phyloP scores from a whole-genome alignment of 179 eudicot species.

The Sideroxylon spinosum region DNA sequence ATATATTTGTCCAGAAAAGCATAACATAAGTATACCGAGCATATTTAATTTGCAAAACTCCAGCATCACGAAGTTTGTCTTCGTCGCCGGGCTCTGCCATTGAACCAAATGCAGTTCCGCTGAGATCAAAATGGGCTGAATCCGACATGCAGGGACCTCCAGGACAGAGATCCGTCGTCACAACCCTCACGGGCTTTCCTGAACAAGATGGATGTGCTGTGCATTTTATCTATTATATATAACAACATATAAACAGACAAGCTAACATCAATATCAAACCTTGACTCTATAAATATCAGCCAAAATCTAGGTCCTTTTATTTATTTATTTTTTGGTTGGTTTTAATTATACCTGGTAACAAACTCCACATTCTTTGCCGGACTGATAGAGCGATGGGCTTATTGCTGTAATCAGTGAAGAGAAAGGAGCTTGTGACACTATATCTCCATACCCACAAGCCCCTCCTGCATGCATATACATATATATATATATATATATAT shows the following conservation, averaged over 20 bases:
- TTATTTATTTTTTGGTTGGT: too few relatives aligned
- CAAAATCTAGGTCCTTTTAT: too few relatives aligned
- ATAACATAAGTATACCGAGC: neutral
- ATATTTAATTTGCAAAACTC: neutral
- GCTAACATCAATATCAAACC: too few relatives aligned
- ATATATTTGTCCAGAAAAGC: too few relatives aligned
- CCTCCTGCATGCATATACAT: constrained; percentile 44
- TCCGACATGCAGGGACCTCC: constrained; percentile 25
- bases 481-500: neutral
- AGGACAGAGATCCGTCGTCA: constrained; percentile 45
- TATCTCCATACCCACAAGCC: constrained; percentile 49
- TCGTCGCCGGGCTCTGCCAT: constrained; percentile 51
- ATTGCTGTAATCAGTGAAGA: constrained; percentile 47
- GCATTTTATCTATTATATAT: too few relatives aligned
- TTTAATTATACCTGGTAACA: constrained; percentile 46
- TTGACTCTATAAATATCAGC: too few relatives aligned
- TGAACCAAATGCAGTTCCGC: constrained; percentile 77
- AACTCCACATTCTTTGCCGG: constrained; percentile 60
- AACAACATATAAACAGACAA: too few relatives aligned
- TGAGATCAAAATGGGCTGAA: constrained; percentile 61
- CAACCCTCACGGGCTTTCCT: constrained; percentile 51
- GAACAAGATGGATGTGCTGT: constrained; percentile 67
- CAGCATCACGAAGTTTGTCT: neutral
- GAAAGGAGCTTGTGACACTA: constrained; percentile 46
- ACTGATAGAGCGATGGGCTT: constrained; percentile 47